Evolutionary conservation across 2,329 filamentous ascomycete species (phyloP), one percentile per base, ranked within the genome.

Genomic region (Hypoxylon sp.): DNA sequence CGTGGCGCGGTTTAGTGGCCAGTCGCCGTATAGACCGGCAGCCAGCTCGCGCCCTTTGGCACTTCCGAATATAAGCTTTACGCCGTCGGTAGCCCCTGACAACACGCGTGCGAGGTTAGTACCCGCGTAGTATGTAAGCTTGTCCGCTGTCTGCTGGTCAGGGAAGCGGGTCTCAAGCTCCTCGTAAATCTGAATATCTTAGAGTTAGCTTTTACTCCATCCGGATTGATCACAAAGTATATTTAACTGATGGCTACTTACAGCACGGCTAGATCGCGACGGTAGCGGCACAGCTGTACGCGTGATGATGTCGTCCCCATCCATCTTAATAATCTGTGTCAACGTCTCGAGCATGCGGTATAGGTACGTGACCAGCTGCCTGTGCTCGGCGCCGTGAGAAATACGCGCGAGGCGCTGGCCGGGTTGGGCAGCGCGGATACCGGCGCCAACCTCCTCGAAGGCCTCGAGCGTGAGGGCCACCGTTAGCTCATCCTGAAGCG

Each of bases 41-140:
- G 80, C 74, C 0, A 82, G 73, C 40, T 77, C 68, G 2, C 78
- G 75, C 2, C 76, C 76, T 30, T 81, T 69, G 2, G 70, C 53
- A 3, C 59, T 76, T 1, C 79, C 79, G 54, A 82, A 82, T 6
- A 82, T 74, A 2, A 81, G 64, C 46, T 77, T 66, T 7, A 81
- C 63, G 1, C 78, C 77, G 57, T 82, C 78, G 11, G 74, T 71
- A 11, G 77, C 69, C 2, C 79, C 80, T 2, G 25, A 59, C 2
- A 79, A 56, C 1, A 76, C 73, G 2, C 72, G 64, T 4, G 74
- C 72, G 11, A 78, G 63, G 10, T 66, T 64, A 1, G 62, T 56
- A 1, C 75, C 77, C 2, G 57, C 69, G 31, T 72, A 63, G 56
- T 60, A 56, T 3, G 60, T 60, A n/a, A 68, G 44, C 33, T 66